Base-by-base conservation (phyloP, 2,329 filamentous ascomycete genomes). In the Neobulgaria alba region DNA sequence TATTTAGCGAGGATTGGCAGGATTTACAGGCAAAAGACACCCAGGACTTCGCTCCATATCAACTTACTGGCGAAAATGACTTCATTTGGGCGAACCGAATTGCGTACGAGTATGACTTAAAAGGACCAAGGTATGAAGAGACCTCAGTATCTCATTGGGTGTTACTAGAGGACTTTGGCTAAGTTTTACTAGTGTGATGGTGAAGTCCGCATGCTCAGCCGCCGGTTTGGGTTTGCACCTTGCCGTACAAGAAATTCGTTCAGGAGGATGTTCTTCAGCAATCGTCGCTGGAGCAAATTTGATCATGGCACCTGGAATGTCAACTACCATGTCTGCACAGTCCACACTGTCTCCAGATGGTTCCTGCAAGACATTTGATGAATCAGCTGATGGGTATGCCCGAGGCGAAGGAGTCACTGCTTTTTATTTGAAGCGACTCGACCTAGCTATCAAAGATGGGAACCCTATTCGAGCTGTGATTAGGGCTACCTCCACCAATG, bases 331-430 rank as follows among this genome's bases (percentile, higher is more conserved):
- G 33, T 14, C 15, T 5, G 10, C 9, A 8, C 10, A 20, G 14
- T 15, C 3, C 3, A 3, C n/a, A 7, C 34, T 36, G 10, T 20
- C 16, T 14, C 33, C 33, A 10, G 33, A 36, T 4, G 33, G 16
- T 10, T 36, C 33, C 15, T 73, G 69, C 33, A 72, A 68, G 43
- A 71, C 69, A 3, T 79, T 76, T 47, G 77, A 81, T 46, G 52
- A 64, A 14, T 63, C 67, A 2, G 79, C 75, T 16, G 71, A 77
- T 42, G 79, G 79, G 1, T 83, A 82, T 50, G 75, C 71, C 0
- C 65, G 77, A 29, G 77, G 76, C 1, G 79, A 83, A 51, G 79
- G 76, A 1, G 63, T 74, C 17, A 73, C 67, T 0, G 66, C 73
- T 9, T 57, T 82, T 1, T 52, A 80, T 4, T 53, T 82, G 34